Evolutionary conservation across 805 yeast species (phyloP), one percentile per base, ranked within the genome.

Genomic region (Metschnikowia hibisci): DNA sequence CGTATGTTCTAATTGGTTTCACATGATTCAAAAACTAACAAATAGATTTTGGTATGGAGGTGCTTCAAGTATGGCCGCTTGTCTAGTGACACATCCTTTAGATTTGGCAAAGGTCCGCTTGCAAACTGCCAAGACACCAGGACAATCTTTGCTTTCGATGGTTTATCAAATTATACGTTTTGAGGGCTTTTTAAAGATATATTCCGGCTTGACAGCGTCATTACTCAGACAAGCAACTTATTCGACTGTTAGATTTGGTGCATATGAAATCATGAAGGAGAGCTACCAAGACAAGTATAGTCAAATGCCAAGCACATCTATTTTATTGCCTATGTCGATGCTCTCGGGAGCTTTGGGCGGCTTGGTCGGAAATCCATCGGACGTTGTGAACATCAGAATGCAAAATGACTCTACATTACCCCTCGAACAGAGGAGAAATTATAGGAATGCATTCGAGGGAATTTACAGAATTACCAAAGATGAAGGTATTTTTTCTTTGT

Each of bases 371-470:
- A 87, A 87, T 58, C 95, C 96, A 3, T 80, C 93, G 1, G 96
- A 87, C 59, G 84, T 87, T 11, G 88, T 86, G 30, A 87, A 87
- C 54, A 85, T 87, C 50, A 77, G 96, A 64, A 87, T 87, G 96
- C 96, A 87, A 62, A 87, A 87, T 61, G 96, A 87, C 57, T 78
- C 84, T 6, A 67, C 89, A 0, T 68, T 85, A 46, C 86, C 89
- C 4, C 44, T 63, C 4, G 81, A 71, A 2, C 73, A 80, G 51
- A 75, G 89, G 59, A 75, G 96, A 61, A 79, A 84, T 57, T 87
- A 88, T 61, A 71, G 73, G 39, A 81, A 88, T 61, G 95, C 93
- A 0, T 54, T 87, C 30, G 90, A 87, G 59, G 96, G 96, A 12
- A 62, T 88, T 25, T 55, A 59, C 41, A 73, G 82, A 51, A 80